Base-by-base conservation (phyloP, 257 asterid genomes). In the Fraxinus anomala region DNA sequence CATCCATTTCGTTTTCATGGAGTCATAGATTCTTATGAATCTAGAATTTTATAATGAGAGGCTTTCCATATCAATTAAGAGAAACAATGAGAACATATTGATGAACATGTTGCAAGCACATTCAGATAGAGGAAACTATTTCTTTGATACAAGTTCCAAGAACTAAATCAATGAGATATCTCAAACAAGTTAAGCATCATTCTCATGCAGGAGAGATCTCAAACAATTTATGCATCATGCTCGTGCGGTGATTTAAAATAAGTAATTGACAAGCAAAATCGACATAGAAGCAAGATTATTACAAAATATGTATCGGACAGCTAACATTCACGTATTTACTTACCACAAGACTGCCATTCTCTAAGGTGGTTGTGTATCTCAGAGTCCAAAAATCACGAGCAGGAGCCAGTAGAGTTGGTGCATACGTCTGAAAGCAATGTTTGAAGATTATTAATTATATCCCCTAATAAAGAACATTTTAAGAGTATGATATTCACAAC, bases 341-440 rank as follows among this genome's bases (percentile, higher is more conserved):
- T 92, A 96, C 98, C 93, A 96, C 99, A 73, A 91, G 83, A 83
- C 98, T 96, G 81, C 98, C 98, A 39, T 90, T 91, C 65, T 92
- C 98, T 85, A 96, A 84, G 71, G 96, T 90, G 68, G 97, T 89
- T 12, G 99, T 92, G 89, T 93, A 96, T 92, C 99, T 89, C 71
- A 96, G 89, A 23, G 98, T 92, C 99, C 99, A 96, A 82, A 96
- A 94, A 84, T 94, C 99, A 68, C 98, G 94, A 34, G 98, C 98
- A 3, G 98, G 96, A 80, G 97, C 97, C 81, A 94, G 82, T 21
- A 97, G 94, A 56, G 98, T 96, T 10, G 98, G 98, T 66, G 99
- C 98, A 80, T 94, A 96, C 24, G 83, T 86, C 98, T 96, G 91
- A 79, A 79, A 88, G 77, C 26, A 83, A 61, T 3, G 40, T 23